Conservation (phyloP, 768 basidiomycete genomes). For the Strobilomyces confusus region DNA sequence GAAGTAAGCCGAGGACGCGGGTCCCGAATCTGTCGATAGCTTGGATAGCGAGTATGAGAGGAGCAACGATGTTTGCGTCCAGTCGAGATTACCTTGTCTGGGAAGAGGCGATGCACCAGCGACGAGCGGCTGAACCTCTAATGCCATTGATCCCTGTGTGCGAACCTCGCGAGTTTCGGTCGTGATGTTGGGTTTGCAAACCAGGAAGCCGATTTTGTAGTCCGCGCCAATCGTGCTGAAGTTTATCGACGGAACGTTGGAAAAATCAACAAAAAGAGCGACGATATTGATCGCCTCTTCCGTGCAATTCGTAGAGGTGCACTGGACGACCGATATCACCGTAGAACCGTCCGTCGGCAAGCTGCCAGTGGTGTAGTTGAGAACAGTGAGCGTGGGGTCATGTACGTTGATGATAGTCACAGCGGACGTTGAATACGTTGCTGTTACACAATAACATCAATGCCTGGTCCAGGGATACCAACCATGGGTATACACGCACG, state of each 20-base stretch:
- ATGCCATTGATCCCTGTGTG: conserved; percentile 9
- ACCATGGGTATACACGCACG: conserved; percentile 3
- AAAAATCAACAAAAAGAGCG: conserved; percentile 9
- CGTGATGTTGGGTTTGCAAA: conserved; percentile 21
- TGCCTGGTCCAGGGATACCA: not conserved
- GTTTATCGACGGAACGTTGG: conserved; percentile 6
- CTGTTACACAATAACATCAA: not conserved
- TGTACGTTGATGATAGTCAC: conserved; percentile 15
- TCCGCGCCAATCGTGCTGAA: conserved; percentile 9
- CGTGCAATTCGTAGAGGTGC: conserved; percentile 11
- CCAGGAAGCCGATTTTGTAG: conserved; percentile 19
- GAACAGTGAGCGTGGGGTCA: conserved; percentile 10
- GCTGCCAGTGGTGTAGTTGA: conserved; percentile 15
- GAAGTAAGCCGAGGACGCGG: not conserved
- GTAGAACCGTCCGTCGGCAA: conserved; percentile 14
- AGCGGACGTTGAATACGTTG: conserved; percentile 2
- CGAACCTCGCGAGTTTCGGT: conserved; percentile 22
- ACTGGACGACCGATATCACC: conserved; percentile 16
- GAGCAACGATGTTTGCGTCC: conserved; percentile 17
- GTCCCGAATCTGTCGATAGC: conserved; percentile 8
- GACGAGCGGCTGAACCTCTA: conserved; percentile 10
- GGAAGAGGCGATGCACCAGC: not conserved
- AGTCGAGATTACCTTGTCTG: conserved; percentile 13
- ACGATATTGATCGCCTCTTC: conserved; percentile 4
- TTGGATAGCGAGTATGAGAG: conserved; percentile 5